These are phyloP conservation scores for Citrus reticulata DNA, from an alignment of 345 rosid species.

Conservation along the genomic window DNA sequence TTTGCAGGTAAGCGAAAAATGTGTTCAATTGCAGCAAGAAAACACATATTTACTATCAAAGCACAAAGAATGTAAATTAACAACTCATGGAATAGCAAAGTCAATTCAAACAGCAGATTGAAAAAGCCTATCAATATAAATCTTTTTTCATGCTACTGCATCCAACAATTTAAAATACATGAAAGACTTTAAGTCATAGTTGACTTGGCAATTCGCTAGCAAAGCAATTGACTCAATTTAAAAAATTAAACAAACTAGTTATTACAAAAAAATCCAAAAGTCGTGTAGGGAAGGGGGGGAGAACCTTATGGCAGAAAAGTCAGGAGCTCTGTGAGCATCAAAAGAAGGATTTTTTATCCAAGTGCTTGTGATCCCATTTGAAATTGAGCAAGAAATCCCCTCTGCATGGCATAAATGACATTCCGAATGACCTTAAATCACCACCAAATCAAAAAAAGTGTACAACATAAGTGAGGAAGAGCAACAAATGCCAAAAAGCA, in stretches of 20 bases:
- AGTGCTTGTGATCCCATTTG: background rate
- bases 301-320: slow-evolving; percentile 51
- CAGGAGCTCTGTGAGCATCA: slow-evolving; percentile 46
- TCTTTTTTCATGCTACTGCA: background rate
- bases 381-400: too few species aligned
- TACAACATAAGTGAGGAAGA: too few species aligned
- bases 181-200: background rate
- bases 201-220: background rate
- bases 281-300: too few species aligned
- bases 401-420: too few species aligned
- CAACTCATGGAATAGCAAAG: background rate
- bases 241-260: background rate
- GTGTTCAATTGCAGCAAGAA: too few species aligned
- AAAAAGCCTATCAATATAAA: background rate
- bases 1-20: too few species aligned
- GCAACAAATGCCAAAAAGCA: too few species aligned
- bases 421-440: too few species aligned
- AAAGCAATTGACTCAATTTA: background rate
- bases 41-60: background rate
- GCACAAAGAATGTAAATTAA: background rate
- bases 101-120: background rate
- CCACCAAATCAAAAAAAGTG: too few species aligned
- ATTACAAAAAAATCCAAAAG: background rate
- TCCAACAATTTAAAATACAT: background rate
- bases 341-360: slow-evolving; percentile 44